phyloP scores from a whole-genome alignment of 1,284 basidiomycete genomes.

The Trichosporon faecale region DNA sequence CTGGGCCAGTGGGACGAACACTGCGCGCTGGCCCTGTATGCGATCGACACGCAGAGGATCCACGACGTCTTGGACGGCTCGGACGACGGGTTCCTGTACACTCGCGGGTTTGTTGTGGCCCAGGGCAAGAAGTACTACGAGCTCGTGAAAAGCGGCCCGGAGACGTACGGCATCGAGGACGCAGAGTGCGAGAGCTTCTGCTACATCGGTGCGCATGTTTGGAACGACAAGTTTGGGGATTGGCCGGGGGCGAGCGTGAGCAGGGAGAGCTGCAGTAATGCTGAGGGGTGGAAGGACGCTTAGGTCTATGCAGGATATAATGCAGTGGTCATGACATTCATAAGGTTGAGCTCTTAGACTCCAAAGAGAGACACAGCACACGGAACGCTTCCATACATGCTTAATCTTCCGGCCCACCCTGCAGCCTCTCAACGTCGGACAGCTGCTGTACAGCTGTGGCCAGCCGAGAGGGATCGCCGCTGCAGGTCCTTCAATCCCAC shows the following conservation, averaged over 20 bases:
- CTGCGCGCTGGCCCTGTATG: constrained; percentile 14
- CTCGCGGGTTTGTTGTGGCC: constrained; percentile 18
- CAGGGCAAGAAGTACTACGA: constrained; percentile 15
- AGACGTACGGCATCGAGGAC: constrained; percentile 3
- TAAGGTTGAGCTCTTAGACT: no score
- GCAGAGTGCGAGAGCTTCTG: constrained; percentile 14
- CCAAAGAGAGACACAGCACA: no score
- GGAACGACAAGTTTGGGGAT: constrained; percentile 14
- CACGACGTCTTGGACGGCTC: constrained; percentile 11
- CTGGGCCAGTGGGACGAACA: constrained; percentile 17
- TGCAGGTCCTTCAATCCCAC: no score
- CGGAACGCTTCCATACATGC: no score
- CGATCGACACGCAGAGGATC: constrained; percentile 17
- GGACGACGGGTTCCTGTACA: constrained; percentile 22
- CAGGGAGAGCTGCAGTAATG: not conserved
- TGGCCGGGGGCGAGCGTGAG: constrained; percentile 12
- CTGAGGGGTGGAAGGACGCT: not conserved
- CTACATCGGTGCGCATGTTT: constrained; percentile 6
- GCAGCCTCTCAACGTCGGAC: no score
- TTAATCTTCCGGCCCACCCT: no score
- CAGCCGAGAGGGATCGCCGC: no score
- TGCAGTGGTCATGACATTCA: no score
- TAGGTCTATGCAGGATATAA: not conserved
- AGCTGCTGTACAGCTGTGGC: no score
- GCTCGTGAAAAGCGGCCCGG: constrained; percentile 6